phyloP scores from a whole-genome alignment of 2,329 filamentous ascomycete species.

The Pochonia chlamydosporia region DNA sequence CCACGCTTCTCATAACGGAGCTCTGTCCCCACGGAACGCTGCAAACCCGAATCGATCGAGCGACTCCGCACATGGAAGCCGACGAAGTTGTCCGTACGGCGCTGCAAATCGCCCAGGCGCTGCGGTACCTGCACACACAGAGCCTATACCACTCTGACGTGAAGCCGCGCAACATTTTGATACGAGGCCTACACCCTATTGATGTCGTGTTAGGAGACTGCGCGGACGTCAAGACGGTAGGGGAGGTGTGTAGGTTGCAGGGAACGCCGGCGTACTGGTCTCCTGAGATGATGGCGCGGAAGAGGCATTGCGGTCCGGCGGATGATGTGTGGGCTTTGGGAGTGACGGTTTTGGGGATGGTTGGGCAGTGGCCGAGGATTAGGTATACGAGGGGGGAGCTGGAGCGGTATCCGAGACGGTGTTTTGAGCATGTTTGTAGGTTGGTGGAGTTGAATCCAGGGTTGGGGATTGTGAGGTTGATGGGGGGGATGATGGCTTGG shows the following conservation, averaged over 20 bases:
- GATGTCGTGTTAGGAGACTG: constrained; percentile 25
- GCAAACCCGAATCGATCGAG: constrained; percentile 19
- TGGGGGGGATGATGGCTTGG: constrained; percentile 16
- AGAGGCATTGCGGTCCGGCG: constrained; percentile 15
- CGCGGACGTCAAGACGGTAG: constrained; percentile 19
- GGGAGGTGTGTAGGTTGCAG: constrained; percentile 7
- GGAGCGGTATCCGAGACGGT: constrained; percentile 17
- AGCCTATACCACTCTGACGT: constrained; percentile 23
- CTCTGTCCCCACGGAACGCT: constrained; percentile 22
- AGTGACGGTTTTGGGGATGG: constrained; percentile 23
- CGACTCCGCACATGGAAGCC: constrained; percentile 11
- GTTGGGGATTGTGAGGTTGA: constrained; percentile 14
- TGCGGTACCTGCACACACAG: constrained; percentile 20
- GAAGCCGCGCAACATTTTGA: constrained; percentile 26
- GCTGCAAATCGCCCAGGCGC: constrained; percentile 17
- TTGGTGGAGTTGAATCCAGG: constrained; percentile 19
- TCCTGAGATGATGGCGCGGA: constrained; percentile 18
- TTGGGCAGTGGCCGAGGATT: constrained; percentile 21
- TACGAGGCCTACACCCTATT: constrained; percentile 20
- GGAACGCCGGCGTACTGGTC: constrained; percentile 25
- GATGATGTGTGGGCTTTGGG: constrained; percentile 31
- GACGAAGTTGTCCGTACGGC: constrained; percentile 15
- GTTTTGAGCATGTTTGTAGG: constrained; percentile 16
- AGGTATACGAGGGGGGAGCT: constrained; percentile 10
- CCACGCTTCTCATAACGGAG: constrained; percentile 24